Base-by-base conservation (phyloP, 23 red algal genomes). In the Gracilaria gracilis region DNA sequence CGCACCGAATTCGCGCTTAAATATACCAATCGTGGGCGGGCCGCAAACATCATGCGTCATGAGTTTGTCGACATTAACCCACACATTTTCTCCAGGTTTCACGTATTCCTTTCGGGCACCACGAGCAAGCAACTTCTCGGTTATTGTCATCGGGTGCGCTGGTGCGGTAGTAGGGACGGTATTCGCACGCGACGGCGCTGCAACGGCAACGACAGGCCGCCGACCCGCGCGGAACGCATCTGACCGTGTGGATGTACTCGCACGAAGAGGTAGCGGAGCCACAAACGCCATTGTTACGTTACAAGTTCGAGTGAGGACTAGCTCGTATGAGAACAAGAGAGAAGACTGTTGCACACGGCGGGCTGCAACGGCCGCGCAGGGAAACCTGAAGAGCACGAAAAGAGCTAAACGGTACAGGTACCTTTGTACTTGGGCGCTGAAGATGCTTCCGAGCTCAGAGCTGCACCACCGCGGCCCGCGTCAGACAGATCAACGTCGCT, bases 21-120 rank as follows among this genome's bases (percentile, higher is more conserved):
- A 98, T 8, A 95, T 91, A 9, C 88, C 93, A 70, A 98, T 90
- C 14, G 88, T 98, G 19, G 88, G 93, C 65, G 97, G 97, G 55
- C 97, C 97, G 77, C 97, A 98, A 49, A 98, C 97, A 74, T 98
- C 97, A 84, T 98, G 97, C n/a, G 97, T 95, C 97, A 98, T 98
- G 1, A 98, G 84, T 66, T 92, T 88, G 84, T 98, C 97, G 17
- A 92, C 93, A 50, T 98, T 94, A 31, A 98, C 97, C 89, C 93
- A 98, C 9, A 98, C 91, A 73, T 98, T 98, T 17, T 98, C 97
- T 3, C 97, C 97, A 12, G 97, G 97, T 72, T 62, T 73, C 31
- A 98, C 97, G 39, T 37, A 95, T 50, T 61, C 58, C 64, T 70
- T 83, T 1, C 85, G 83, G 5, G 97, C 93, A 0, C 84, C 93